Evolutionary conservation across 1,284 basidiomycete species (phyloP).

Genomic region (Anthracocystis walkeri): DNA sequence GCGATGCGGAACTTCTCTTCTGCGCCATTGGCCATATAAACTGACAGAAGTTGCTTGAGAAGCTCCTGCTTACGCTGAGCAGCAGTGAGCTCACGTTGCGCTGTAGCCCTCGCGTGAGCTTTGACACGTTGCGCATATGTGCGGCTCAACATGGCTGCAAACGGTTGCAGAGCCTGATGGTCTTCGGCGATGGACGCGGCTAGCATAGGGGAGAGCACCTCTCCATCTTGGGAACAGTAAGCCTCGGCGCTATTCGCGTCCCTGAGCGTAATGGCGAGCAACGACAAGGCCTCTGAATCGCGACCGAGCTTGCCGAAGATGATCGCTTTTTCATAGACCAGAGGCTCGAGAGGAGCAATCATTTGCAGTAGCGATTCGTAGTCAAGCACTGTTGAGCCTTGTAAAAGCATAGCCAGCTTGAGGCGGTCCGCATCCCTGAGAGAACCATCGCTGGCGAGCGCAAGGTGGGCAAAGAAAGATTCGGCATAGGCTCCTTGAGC

Average conservation of each 20-base stretch:
- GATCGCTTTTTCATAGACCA: slow-evolving; percentile 55
- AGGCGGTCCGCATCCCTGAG: slow-evolving; percentile 37
- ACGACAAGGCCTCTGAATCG: slow-evolving; percentile 50
- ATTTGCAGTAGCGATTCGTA: slow-evolving; percentile 16
- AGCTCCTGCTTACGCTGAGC: slow-evolving; percentile 38
- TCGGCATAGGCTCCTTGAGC: slow-evolving; percentile 52
- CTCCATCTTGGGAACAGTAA: slow-evolving; percentile 59
- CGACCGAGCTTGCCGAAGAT: slow-evolving; percentile 53
- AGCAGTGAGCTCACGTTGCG: slow-evolving; percentile 10
- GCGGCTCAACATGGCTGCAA: slow-evolving; percentile 42
- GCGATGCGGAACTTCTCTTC: slow-evolving; percentile 51
- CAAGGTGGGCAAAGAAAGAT: slow-evolving; percentile 59
- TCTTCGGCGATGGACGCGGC: slow-evolving; percentile 49
- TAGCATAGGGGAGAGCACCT: slow-evolving; percentile 52
- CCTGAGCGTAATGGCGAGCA: slow-evolving; percentile 52
- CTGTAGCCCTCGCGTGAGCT: slow-evolving; percentile 26
- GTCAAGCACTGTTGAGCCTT: slow-evolving; percentile 54
- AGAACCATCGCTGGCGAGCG: slow-evolving; percentile 36
- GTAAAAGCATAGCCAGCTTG: slow-evolving; percentile 59
- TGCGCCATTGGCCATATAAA: slow-evolving; percentile 51
- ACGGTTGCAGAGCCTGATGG: slow-evolving; percentile 30
- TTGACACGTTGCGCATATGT: slow-evolving; percentile 42
- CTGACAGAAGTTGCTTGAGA: slow-evolving; percentile 42
- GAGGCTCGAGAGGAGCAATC: slow-evolving; percentile 21
- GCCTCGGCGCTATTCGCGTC: slow-evolving; percentile 62